phyloP scores from a whole-genome alignment of 805 yeast species.

The Yamadazyma philogaea region DNA sequence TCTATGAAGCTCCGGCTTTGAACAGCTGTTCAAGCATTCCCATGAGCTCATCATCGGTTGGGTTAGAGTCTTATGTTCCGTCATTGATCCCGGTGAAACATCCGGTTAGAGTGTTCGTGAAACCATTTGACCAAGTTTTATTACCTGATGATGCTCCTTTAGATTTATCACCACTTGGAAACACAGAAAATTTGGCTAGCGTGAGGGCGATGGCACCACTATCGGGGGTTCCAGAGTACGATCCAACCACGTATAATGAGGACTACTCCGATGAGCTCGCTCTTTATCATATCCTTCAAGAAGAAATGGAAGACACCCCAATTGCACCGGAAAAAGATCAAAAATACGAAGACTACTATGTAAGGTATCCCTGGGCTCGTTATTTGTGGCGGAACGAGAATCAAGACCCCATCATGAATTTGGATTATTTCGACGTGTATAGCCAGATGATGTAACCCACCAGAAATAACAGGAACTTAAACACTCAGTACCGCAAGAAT shows the following conservation, averaged over 20 bases:
- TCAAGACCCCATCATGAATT: background rate
- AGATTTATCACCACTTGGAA: background rate
- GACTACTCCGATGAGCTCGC: background rate
- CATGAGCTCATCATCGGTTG: background rate
- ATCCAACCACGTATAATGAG: background rate
- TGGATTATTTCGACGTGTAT: background rate
- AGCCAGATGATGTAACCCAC: background rate
- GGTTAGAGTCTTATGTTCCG: background rate
- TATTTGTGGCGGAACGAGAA: background rate
- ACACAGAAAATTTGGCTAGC: background rate
- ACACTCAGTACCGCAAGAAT: no score
- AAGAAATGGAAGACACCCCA: background rate
- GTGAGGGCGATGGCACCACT: background rate
- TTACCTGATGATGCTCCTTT: background rate
- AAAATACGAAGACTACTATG: background rate
- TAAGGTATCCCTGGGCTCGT: background rate
- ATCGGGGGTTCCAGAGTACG: background rate
- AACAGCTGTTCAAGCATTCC: background rate
- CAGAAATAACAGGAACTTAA: no score
- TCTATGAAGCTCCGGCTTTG: background rate
- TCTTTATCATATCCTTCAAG: background rate
- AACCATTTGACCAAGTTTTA: background rate
- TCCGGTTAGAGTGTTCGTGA: background rate
- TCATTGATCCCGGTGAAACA: background rate
- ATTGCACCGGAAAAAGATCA: background rate